Conservation (phyloP, 2,329 filamentous ascomycete species). For the Triangularia setosa region DNA sequence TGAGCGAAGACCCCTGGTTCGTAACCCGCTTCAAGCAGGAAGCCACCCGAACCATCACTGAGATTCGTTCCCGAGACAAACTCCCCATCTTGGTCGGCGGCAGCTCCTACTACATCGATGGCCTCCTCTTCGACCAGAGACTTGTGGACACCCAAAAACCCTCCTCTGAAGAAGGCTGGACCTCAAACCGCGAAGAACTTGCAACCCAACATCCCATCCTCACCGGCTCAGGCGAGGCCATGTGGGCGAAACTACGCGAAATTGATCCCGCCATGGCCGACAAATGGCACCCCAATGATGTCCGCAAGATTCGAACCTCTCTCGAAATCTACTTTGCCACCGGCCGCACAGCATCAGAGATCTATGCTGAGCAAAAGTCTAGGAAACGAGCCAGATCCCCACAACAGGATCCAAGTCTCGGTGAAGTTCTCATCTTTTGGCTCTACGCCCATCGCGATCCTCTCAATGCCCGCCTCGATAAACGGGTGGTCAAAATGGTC, state of each 20-base stretch:
- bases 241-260: constrained; percentile 68
- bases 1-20: constrained; percentile 77
- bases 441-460: constrained; percentile 69
- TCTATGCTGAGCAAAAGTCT: constrained; percentile 73
- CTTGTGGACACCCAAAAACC: constrained; percentile 45
- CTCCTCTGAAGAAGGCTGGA: neutral
- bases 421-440: constrained; percentile 75
- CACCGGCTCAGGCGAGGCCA: constrained; percentile 63
- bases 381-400: constrained; percentile 25
- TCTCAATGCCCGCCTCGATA: constrained; percentile 67
- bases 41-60: constrained; percentile 64
- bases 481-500: constrained; percentile 81
- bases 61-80: constrained; percentile 73
- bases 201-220: constrained; percentile 64
- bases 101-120: constrained; percentile 92
- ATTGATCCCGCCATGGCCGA: constrained; percentile 88
- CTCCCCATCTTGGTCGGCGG: constrained; percentile 90
- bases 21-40: constrained; percentile 73
- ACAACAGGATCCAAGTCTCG: constrained; percentile 31
- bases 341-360: constrained; percentile 74
- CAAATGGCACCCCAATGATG: constrained; percentile 90
- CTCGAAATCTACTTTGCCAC: constrained; percentile 86
- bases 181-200: constrained; percentile 31
- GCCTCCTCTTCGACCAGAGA: constrained; percentile 75
- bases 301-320: constrained; percentile 82